Conservation (phyloP, 1,284 basidiomycete genomes). For the Lentinula novae-zelandiae region DNA sequence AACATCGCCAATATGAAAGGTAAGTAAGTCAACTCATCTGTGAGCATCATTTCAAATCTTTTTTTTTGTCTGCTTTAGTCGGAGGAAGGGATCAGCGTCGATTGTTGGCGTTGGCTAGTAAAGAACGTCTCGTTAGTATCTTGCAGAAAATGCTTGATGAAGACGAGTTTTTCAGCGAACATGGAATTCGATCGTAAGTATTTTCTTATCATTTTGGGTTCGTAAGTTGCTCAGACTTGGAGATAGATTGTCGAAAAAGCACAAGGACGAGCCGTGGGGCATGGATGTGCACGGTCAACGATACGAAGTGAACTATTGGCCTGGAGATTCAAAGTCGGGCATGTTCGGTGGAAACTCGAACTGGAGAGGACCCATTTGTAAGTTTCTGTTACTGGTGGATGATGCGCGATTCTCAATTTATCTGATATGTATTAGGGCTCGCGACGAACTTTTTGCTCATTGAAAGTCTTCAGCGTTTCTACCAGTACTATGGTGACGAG, state of each 20-base stretch:
- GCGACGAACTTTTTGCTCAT: constrained; percentile 94
- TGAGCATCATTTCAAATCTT: neutral
- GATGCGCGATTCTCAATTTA: constrained; percentile 1
- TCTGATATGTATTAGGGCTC: constrained; percentile 54
- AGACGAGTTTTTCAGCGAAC: constrained; percentile 91
- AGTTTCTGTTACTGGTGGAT: constrained; percentile 21
- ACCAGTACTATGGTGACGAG: constrained; percentile 92
- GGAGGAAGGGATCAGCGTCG: constrained; percentile 84
- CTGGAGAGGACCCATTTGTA: constrained; percentile 87
- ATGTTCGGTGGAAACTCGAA: constrained; percentile 99
- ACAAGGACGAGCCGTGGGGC: constrained; percentile 92
- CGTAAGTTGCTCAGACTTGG: neutral
- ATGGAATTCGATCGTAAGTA: constrained; percentile 90
- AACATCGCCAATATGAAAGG: constrained; percentile 98
- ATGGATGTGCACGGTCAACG: constrained; percentile 91
- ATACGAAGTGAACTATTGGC: constrained; percentile 96
- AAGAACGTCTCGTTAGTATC: constrained; percentile 86
- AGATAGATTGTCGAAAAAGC: constrained; percentile 80
- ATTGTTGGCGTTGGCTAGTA: constrained; percentile 86
- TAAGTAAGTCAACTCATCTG: constrained; percentile 24
- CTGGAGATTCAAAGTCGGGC: constrained; percentile 92
- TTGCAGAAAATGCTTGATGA: constrained; percentile 97
- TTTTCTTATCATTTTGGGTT: neutral
- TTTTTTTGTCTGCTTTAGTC: constrained; percentile 33
- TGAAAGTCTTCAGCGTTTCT: constrained; percentile 93